These are phyloP conservation scores for Hymenoscyphus albidus DNA, from an alignment of 2,329 filamentous ascomycete species.

Conservation along the genomic window DNA sequence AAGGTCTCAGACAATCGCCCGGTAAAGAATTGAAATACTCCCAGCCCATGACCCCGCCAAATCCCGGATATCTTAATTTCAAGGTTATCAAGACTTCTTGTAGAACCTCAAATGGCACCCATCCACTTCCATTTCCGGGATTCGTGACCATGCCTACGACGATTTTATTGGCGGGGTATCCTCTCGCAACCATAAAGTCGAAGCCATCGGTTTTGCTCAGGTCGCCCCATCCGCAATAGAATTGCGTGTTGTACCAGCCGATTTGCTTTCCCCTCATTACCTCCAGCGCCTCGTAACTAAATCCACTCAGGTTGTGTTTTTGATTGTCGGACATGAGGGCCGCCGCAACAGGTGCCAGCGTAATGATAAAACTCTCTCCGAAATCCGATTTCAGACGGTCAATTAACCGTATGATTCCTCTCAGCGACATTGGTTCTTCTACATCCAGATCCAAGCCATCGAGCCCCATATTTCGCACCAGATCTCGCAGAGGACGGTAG, in stretches of 20 bases:
- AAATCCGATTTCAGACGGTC: conserved; percentile 67
- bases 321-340: conserved; percentile 57
- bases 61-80: conserved; percentile 57
- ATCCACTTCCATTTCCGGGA: conserved; percentile 66
- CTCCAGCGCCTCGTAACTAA: conserved; percentile 74
- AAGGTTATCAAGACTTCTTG: conserved; percentile 54
- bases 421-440: conserved; percentile 70
- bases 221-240: conserved; percentile 78
- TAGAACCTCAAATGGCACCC: conserved; percentile 56
- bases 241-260: conserved; percentile 85
- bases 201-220: conserved; percentile 43
- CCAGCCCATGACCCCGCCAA: conserved; percentile 92
- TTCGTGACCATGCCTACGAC: conserved; percentile 81
- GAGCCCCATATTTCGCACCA: conserved; percentile 58
- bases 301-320: conserved; percentile 70
- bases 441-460: conserved; percentile 76
- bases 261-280: conserved; percentile 61
- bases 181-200: conserved; percentile 53
- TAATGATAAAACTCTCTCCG: conserved; percentile 67
- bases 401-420: conserved; percentile 62
- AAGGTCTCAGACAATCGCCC: conserved; percentile 58
- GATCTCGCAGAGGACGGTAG: conserved; percentile 63
- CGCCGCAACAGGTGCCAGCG: conserved; percentile 76
- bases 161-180: conserved; percentile 70
- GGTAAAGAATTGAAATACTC: conserved; percentile 86